Percentiles rank a stretch among this genome's conserved stretches.
phyloP scores from a whole-genome alignment of 129 eudicot genomes.

The Ambrosia trifida region DNA sequence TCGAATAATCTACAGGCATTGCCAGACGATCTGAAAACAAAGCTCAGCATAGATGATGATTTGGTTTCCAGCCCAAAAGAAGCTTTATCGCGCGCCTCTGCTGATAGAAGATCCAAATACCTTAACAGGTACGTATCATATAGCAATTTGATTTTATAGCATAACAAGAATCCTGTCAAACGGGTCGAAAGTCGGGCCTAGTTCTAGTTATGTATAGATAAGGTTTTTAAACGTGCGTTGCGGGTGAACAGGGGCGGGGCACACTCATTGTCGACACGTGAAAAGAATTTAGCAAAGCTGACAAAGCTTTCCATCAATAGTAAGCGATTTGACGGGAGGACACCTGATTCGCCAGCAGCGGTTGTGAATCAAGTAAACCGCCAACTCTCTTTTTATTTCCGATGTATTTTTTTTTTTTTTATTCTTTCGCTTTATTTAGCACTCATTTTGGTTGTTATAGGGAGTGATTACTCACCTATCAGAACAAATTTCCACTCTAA shows the following conservation, averaged over 20 bases:
- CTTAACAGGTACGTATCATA: slow-evolving; percentile 58
- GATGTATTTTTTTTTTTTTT: neutral
- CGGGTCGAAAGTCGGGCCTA: neutral
- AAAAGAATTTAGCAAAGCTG: slow-evolving; percentile 61
- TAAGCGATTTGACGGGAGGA: slow-evolving; percentile 63
- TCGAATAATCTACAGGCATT: slow-evolving; percentile 50
- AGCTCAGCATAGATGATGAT: slow-evolving; percentile 94
- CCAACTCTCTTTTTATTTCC: neutral
- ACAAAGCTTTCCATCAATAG: slow-evolving; percentile 64
- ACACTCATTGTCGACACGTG: slow-evolving; percentile 60
- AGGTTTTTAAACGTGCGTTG: neutral
- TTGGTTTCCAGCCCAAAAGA: slow-evolving; percentile 89
- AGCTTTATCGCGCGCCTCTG: slow-evolving; percentile 96
- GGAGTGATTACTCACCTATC: slow-evolving; percentile 74
- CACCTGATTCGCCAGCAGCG: slow-evolving; percentile 79
- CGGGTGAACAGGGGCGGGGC: slow-evolving; percentile 40
- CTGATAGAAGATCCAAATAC: slow-evolving; percentile 78
- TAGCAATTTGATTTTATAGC: neutral
- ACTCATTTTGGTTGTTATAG: slow-evolving; percentile 31
- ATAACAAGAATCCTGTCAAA: neutral
- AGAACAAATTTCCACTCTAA: slow-evolving; percentile 88
- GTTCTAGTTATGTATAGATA: neutral
- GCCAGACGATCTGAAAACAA: slow-evolving; percentile 94
- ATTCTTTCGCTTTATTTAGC: neutral
- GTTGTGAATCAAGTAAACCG: slow-evolving; percentile 63